A percentile compares a stretch with the other conserved stretches of the same genome.
Evolutionary conservation across 805 yeast species (phyloP).

Genomic region (Jamesozyma lodderae): DNA sequence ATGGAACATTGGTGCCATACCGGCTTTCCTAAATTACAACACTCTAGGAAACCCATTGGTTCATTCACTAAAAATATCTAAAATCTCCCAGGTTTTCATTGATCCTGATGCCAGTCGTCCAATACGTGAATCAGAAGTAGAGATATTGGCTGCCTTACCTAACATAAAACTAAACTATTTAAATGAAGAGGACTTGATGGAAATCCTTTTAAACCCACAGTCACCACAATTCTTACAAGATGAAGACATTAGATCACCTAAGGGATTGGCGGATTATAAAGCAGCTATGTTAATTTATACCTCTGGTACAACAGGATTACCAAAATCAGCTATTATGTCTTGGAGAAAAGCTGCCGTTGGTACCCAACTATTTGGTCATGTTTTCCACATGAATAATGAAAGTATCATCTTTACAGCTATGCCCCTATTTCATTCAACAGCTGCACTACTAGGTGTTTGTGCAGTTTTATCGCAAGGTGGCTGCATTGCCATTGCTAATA

Average conservation of each 20-base stretch:
- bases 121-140: slow-evolving; percentile 41
- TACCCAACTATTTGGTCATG: slow-evolving; percentile 55
- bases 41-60: slow-evolving; percentile 61
- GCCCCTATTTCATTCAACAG: slow-evolving; percentile 95
- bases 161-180: slow-evolving; percentile 39
- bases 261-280: slow-evolving; percentile 43
- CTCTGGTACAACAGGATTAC: slow-evolving; percentile 91
- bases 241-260: slow-evolving; percentile 48
- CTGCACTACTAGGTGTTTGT: slow-evolving; percentile 75
- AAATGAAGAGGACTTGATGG: slow-evolving; percentile 41
- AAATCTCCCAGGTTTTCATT: slow-evolving; percentile 53
- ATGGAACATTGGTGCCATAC: slow-evolving; percentile 87
- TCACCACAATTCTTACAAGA: slow-evolving; percentile 46
- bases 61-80: slow-evolving; percentile 71
- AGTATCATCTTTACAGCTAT: slow-evolving; percentile 76
- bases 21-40: slow-evolving; percentile 81
- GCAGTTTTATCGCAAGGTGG: slow-evolving; percentile 63
- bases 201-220: slow-evolving; percentile 32
- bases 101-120: slow-evolving; percentile 59
- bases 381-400: slow-evolving; percentile 46
- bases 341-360: slow-evolving; percentile 82
- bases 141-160: slow-evolving; percentile 33
- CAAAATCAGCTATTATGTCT: slow-evolving; percentile 87
- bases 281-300: slow-evolving; percentile 75
- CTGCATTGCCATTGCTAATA: slow-evolving; percentile 66